Base-by-base conservation (phyloP, 2,329 filamentous ascomycete genomes). In the Ceratocystis variospora region DNA sequence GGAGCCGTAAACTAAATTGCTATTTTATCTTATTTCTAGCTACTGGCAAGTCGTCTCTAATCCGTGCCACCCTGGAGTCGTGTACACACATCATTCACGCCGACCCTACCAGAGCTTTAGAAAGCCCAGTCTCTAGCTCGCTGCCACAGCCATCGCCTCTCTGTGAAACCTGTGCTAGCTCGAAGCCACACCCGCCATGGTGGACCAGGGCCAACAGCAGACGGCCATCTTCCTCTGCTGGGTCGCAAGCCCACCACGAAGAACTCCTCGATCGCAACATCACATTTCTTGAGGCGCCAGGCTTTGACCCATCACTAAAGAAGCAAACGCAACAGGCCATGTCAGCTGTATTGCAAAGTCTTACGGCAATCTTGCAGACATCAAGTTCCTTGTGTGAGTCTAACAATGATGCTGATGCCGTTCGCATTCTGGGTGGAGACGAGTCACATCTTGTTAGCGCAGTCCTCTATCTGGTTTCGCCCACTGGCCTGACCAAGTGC, bases 41-140 rank as follows among this genome's bases (percentile, higher is more conserved):
- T 33, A 81, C 88, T 61, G 94, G 94, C 45, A 97, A 97, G 77
- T 92, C 91, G 0, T 92, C 89, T 2, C 81, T 97, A 62, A 88
- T 97, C 71, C 89, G 88, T 73, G 89, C 90, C 1, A 89, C 99
- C 59, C 86, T 95, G 17, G 90, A 96, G 72, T 81, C 79, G 2
- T 96, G 90, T 74, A 85, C 92, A 72, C 90, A 97, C 72, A 96
- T 99, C 69, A 93, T 97, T 1, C 93, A 99, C 73, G 86, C 96
- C 64, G 93, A 97, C 73, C 81, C 87, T 25, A 17, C n/a, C 12
- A 59, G 19, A n/a, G 2, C 77, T 86, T 61, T 74, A 77, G 1
- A 74, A 69, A 37, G 62, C 68, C 25, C 48, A 25, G 6, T 67
- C 68, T 46, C 81, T 88, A 61, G 81, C 10, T 57, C 22, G 15